phyloP scores from a whole-genome alignment of 192 early-diverging fungal species.

The Mortierella hygrophila region DNA sequence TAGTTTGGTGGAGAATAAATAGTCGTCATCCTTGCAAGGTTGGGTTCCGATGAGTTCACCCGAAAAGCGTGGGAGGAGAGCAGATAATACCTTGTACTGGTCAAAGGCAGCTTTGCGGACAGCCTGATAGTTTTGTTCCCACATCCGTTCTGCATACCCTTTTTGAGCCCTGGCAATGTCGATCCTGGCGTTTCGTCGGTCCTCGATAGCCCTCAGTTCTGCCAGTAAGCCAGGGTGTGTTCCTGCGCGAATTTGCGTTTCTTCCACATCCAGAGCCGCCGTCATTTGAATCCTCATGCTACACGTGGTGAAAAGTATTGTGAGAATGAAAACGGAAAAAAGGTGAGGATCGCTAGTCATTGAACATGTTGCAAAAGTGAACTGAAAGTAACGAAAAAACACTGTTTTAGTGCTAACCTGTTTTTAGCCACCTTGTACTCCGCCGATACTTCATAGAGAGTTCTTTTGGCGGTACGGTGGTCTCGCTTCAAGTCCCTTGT shows the following conservation, averaged over 20 bases:
- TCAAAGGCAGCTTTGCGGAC: slow-evolving; percentile 41
- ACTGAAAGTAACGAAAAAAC: background rate
- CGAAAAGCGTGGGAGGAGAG: slow-evolving; percentile 6
- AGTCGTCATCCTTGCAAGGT: background rate
- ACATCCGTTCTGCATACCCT: slow-evolving; percentile 18
- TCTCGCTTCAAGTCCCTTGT: slow-evolving; percentile 40
- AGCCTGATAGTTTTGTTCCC: slow-evolving; percentile 34
- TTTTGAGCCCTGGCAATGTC: slow-evolving; percentile 17
- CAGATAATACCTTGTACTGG: slow-evolving; percentile 38
- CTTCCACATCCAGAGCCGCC: slow-evolving; percentile 32
- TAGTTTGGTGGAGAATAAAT: background rate
- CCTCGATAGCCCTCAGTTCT: slow-evolving; percentile 46
- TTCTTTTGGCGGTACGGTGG: slow-evolving; percentile 22
- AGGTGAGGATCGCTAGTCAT: background rate
- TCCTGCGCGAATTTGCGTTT: slow-evolving; percentile 44
- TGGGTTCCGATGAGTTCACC: background rate
- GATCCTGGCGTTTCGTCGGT: slow-evolving; percentile 26
- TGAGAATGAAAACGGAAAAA: background rate
- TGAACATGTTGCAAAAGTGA: background rate
- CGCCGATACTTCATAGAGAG: slow-evolving; percentile 15
- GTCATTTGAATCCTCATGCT: slow-evolving; percentile 22
- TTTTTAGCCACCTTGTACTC: slow-evolving; percentile 33
- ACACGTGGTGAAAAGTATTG: background rate
- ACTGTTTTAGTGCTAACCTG: background rate
- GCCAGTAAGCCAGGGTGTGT: slow-evolving; percentile 38